Evolutionary conservation across 2,329 filamentous ascomycete genomes (phyloP), one percentile per base, ranked within the genome.

Genomic region (Shiraia bambusicola): DNA sequence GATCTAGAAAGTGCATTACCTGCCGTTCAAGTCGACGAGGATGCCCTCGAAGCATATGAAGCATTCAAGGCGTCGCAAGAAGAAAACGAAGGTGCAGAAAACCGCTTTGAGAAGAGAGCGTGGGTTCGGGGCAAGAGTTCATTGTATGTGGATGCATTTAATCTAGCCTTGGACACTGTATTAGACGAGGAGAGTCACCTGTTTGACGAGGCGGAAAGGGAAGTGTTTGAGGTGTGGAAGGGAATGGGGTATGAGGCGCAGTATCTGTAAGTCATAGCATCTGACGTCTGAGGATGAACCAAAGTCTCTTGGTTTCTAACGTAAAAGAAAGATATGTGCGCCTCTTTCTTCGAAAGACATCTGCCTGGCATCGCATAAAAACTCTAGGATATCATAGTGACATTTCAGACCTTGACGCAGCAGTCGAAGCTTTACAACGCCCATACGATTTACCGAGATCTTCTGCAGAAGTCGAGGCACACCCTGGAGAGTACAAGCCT

Each of bases 61-160:
- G 74, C 76, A 2, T 83, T 83, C 50, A 80, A 80, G 52, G 77
- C 79, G 19, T 82, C 79, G 14, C 78, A 75, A 38, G 67, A 69
- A 3, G 63, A 71, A 8, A 62, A 74, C 7, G 58, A 59, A 25
- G 59, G 49, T 10, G 47, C 74, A 4, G 75, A 77, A 48, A 71
- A 74, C 27, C 74, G 79, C 6, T 61, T 86, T 11, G 76, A 76
- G 42, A 71, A 81, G 37, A 74, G 74, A 36, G 78, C 72, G 45
- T 95, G 88, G 88, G 70, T 83, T 4, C 82, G 78, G 58, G 88
- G 89, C 0, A 84, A 82, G 64, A 94, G 84, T 59, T 97, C 91
- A 1, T 88, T 98, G 40, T 98, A 98, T 59, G 89, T 96, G 13
- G 93, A 98, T 70, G 93, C 93, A 1, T 98, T 98, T 75, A 95